These are phyloP conservation scores for Diplocarpon rosae DNA, from an alignment of 2,329 filamentous ascomycete genomes.

Conservation along the genomic window DNA sequence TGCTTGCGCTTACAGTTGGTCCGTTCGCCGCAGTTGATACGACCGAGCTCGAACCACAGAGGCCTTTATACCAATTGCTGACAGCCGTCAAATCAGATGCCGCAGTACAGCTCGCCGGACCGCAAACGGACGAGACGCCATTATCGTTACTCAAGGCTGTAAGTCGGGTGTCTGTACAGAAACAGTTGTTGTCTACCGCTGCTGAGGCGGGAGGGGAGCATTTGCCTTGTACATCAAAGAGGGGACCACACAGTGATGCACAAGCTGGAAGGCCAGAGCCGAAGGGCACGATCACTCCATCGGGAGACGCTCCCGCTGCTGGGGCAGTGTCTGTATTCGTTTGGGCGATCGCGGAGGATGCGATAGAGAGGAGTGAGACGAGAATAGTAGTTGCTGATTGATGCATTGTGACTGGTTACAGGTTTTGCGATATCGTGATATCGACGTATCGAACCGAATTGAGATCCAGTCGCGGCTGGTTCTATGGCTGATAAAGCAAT, in stretches of 20 bases:
- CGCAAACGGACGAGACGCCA: conserved; percentile 54
- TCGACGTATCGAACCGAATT: neutral
- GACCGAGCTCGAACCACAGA: conserved; percentile 42
- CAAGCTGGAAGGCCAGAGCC: conserved; percentile 48
- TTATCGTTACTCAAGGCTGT: conserved; percentile 41
- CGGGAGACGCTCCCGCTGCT: conserved; percentile 5
- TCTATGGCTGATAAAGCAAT: neutral
- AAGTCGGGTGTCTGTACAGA: conserved; percentile 56
- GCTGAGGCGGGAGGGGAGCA: conserved; percentile 52
- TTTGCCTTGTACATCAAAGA: conserved; percentile 59
- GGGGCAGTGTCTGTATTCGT: conserved; percentile 34
- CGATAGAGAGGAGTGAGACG: conserved; percentile 8
- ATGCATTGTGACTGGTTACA: conserved; percentile 4
- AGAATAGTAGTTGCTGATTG: conserved; percentile 1
- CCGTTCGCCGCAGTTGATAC: conserved; percentile 16
- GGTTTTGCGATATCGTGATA: neutral
- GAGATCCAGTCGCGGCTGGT: neutral
- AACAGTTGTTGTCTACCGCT: conserved; percentile 54
- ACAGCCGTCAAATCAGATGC: conserved; percentile 41
- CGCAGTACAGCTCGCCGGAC: conserved; percentile 40
- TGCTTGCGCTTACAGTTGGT: neutral
- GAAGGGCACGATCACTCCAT: conserved; percentile 40
- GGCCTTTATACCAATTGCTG: conserved; percentile 57
- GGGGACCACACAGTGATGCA: conserved; percentile 44
- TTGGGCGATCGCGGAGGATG: conserved; percentile 3